These are phyloP conservation scores for Apiotrichum domesticum DNA, from an alignment of 1,284 basidiomycete genomes.

Conservation along the genomic window DNA sequence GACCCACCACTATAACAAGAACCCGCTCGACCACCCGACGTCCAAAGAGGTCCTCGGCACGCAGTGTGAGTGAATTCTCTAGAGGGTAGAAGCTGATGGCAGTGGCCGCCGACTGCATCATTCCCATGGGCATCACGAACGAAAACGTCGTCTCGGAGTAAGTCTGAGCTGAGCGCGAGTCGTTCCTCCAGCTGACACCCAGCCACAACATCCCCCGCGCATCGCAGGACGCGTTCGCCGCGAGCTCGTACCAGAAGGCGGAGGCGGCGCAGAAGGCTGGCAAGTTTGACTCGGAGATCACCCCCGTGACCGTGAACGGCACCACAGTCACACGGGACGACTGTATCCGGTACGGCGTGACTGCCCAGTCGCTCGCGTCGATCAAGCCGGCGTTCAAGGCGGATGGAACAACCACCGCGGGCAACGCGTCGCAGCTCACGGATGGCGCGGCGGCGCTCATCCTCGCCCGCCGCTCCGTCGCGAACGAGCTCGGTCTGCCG, in stretches of 20 bases:
- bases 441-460: conserved; percentile 94
- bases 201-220: conserved; percentile 59
- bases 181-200: conserved; percentile 50
- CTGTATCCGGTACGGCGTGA: conserved; percentile 80
- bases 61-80: conserved; percentile 59
- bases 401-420: conserved; percentile 50
- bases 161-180: not conserved
- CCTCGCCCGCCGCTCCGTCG: conserved; percentile 72
- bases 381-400: conserved; percentile 86
- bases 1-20: conserved; percentile 64
- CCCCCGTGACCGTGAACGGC: conserved; percentile 63
- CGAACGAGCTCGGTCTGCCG: conserved; percentile 75
- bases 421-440: conserved; percentile 81
- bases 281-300: conserved; percentile 79
- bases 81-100: conserved; percentile 36
- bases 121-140: conserved; percentile 90
- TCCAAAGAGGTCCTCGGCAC: conserved; percentile 73
- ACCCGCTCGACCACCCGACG: conserved; percentile 64
- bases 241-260: conserved; percentile 71
- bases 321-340: conserved; percentile 69
- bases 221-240: conserved; percentile 78
- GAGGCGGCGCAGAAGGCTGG: conserved; percentile 74
- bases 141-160: conserved; percentile 68
- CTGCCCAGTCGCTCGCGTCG: conserved; percentile 68
- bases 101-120: conserved; percentile 77